Base-by-base conservation (phyloP, 2,329 filamentous ascomycete species). In the Ustulina deusta region DNA sequence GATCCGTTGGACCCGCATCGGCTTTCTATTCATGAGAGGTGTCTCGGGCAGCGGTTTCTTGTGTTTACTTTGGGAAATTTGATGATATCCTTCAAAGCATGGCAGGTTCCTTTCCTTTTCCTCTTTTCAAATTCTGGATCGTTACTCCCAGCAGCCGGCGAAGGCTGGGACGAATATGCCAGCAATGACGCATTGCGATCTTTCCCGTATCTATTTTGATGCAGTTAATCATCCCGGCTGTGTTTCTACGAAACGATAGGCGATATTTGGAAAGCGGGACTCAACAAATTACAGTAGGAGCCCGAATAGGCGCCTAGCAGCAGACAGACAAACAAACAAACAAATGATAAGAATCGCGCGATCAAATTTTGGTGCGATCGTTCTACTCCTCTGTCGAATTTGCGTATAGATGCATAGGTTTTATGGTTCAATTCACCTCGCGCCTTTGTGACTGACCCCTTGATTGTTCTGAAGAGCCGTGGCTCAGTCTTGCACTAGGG, bases 81-180 rank as follows among this genome's bases (percentile, higher is more conserved):
- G 72, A 76, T 75, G 74, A 75, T 75, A 76, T 77, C 74, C 74
- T 74, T 76, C 64, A 71, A 61, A 71, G 74, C 74, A 74, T 74
- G 73, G 73, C 65, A 66, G 54, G 40, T 17, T 36, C 15, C 62
- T 32, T 59, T 56, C 11, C 40, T 61, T 58, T 55, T 54, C 40
- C 27, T 32, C 42, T 38, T 6, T 60, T 63, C 49, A 46, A 22
- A 42, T 67, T 63, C 57, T 62, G 68, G 64, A 62, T 65, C 29
- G 20, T 56, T 36, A 55, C 52, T 51, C 51, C 48, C 27, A 20
- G 38, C 38, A 9, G 42, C 22, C 60, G 58, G 27, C 27, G 15
- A 40, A 44, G 29, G 52, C 48, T 40, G 61, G 56, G 22, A 56
- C 49, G 15, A 34, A 36, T 42, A 58, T 58, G 61, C 57, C 42